A percentile compares a stretch with the other conserved stretches of the same genome.
These are phyloP conservation scores for Xerophyta viscosa DNA, from an alignment of 106 monocot genomes.

Conservation along the genomic window DNA sequence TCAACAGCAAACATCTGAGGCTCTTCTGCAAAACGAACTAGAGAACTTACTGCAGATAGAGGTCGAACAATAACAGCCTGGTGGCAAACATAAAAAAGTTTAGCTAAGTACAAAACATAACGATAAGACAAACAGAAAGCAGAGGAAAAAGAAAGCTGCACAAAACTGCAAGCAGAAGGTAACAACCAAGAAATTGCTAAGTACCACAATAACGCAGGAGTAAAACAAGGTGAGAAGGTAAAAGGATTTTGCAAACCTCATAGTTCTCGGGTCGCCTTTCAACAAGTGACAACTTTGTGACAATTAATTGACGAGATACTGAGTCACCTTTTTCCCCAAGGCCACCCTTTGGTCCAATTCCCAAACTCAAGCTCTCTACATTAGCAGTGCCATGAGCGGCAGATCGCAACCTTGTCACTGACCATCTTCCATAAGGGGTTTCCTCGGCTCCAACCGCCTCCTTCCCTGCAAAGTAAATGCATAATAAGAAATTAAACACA, in stretches of 20 bases:
- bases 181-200: too few relatives aligned
- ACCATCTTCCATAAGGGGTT: constrained; percentile 90
- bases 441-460: constrained; percentile 96
- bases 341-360: constrained; percentile 92
- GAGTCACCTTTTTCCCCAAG: constrained; percentile 90
- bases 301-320: constrained; percentile 83
- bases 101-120: constrained; percentile 13
- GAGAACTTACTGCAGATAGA: constrained; percentile 72
- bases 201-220: too few relatives aligned
- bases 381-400: constrained; percentile 86
- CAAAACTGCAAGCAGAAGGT: too few relatives aligned
- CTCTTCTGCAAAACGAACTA: constrained; percentile 95
- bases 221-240: too few relatives aligned
- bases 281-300: constrained; percentile 82
- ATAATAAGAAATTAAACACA: constrained; percentile 32
- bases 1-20: constrained; percentile 99
- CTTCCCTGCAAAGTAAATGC: constrained; percentile 57
- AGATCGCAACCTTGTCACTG: constrained; percentile 78
- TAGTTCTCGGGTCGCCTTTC: constrained; percentile 96
- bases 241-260: constrained; percentile 40
- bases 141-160: neutral
- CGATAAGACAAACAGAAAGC: neutral
- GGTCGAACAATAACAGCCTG: constrained; percentile 98
- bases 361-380: constrained; percentile 55
- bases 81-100: constrained; percentile 6